Conservation (phyloP, 352 stramenopile genomes). For the Phytophthora sp. region DNA sequence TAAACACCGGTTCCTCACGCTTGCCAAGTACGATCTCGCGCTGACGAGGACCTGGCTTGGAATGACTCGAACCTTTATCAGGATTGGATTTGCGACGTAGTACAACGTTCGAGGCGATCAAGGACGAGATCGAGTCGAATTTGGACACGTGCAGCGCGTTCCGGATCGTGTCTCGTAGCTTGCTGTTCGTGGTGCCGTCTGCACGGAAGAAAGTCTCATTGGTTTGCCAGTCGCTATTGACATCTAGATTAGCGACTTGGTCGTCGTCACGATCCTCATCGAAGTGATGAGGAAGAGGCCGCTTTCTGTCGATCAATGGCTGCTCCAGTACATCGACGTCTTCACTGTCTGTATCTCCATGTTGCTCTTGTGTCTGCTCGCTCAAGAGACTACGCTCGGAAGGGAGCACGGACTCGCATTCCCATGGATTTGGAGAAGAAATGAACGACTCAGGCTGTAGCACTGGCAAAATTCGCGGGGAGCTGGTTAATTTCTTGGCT, state of each 20-base stretch:
- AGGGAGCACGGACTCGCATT: slow-evolving; percentile 66
- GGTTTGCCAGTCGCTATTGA: slow-evolving; percentile 65
- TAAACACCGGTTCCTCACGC: slow-evolving; percentile 61
- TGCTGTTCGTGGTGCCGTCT: slow-evolving; percentile 87
- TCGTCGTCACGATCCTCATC: slow-evolving; percentile 28
- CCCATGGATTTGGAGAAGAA: slow-evolving; percentile 52
- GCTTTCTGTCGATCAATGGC: slow-evolving; percentile 21
- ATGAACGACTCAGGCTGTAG: slow-evolving; percentile 40
- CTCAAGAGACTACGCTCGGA: slow-evolving; percentile 58
- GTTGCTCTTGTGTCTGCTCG: slow-evolving; percentile 39
- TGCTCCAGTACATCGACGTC: slow-evolving; percentile 15
- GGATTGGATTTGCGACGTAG: slow-evolving; percentile 59
- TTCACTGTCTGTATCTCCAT: slow-evolving; percentile 15
- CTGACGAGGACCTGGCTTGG: slow-evolving; percentile 13
- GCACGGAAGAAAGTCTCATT: slow-evolving; percentile 87
- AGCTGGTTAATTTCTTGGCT: slow-evolving; percentile 11
- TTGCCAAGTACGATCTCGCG: slow-evolving; percentile 74
- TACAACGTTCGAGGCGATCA: slow-evolving; percentile 81
- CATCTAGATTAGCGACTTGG: slow-evolving; percentile 27
- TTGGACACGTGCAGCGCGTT: slow-evolving; percentile 83
- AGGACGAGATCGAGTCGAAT: slow-evolving; percentile 91
- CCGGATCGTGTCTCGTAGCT: slow-evolving; percentile 84
- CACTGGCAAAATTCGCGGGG: slow-evolving; percentile 32
- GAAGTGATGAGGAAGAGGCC: slow-evolving; percentile 12
- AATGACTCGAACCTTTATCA: slow-evolving; percentile 23